phyloP scores from a whole-genome alignment of 2,329 filamentous ascomycete species.

The Fusarium oxysporum region DNA sequence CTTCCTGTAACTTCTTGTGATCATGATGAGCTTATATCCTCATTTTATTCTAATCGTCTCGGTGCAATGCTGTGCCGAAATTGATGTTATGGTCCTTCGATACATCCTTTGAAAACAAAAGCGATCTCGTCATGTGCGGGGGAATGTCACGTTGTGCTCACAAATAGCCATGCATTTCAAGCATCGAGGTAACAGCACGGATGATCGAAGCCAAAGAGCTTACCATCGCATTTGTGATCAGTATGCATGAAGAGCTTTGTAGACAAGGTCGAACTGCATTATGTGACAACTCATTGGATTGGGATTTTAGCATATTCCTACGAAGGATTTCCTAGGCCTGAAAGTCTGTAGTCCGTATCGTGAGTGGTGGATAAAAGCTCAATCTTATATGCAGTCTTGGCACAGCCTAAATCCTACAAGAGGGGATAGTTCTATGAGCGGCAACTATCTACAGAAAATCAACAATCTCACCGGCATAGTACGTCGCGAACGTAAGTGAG shows the following conservation, averaged over 20 bases:
- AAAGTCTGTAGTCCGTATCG: not conserved
- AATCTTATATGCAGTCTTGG: not conserved
- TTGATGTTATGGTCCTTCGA: accelerated
- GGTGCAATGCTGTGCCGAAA: not conserved
- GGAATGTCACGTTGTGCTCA: not conserved
- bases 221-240: too few species aligned
- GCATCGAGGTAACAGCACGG: not conserved
- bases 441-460: not conserved
- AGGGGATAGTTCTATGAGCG: not conserved
- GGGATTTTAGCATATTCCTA: not conserved
- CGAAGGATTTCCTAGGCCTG: not conserved
- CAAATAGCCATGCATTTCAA: not conserved
- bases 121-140: not conserved
- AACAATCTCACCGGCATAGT: not conserved
- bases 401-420: conserved; percentile 6
- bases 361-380: not conserved
- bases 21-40: not conserved
- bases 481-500: not conserved
- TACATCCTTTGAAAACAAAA: accelerated
- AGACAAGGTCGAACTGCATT: too few species aligned
- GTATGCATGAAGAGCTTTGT: not conserved
- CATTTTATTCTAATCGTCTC: not conserved
- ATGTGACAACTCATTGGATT: not conserved
- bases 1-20: too few species aligned
- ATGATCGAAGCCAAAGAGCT: not conserved